These are phyloP conservation scores for Leucaena leucocephala DNA, from an alignment of 306 rosid species.

Conservation along the genomic window DNA sequence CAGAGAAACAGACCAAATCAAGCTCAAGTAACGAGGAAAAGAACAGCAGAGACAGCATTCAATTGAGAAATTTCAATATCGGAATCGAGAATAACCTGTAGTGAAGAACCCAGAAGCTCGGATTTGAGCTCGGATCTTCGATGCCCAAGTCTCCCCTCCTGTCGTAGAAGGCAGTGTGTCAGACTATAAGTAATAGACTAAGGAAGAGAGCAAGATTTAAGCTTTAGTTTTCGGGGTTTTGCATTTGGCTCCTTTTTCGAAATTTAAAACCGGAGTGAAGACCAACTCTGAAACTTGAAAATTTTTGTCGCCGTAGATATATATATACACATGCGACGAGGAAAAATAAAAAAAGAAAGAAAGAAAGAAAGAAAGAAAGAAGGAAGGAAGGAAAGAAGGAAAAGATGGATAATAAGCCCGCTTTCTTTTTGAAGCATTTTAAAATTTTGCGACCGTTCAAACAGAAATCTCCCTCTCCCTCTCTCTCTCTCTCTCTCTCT, in stretches of 20 bases:
- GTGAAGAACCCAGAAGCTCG: background rate
- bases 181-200: background rate
- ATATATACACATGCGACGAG: too few relatives aligned
- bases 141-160: background rate
- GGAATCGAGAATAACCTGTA: background rate
- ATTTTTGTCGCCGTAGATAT: background rate
- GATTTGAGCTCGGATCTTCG: constrained; percentile 30
- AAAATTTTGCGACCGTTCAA: constrained; percentile 40
- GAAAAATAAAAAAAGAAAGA: background rate
- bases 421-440: constrained; percentile 26
- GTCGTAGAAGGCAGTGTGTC: background rate
- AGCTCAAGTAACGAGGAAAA: background rate
- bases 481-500: too few relatives aligned
- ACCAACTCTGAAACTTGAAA: background rate
- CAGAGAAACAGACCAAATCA: background rate
- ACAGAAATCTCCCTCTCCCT: background rate
- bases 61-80: constrained; percentile 28
- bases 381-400: background rate
- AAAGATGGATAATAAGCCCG: constrained; percentile 28
- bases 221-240: background rate
- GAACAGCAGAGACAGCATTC: constrained; percentile 35
- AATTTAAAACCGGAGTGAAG: constrained; percentile 28
- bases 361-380: background rate
- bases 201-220: background rate
- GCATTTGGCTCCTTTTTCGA: constrained; percentile 29